Evolutionary conservation across 371 early-diverging fungal species (phyloP).

Genomic region (Mucor lusitanicus): DNA sequence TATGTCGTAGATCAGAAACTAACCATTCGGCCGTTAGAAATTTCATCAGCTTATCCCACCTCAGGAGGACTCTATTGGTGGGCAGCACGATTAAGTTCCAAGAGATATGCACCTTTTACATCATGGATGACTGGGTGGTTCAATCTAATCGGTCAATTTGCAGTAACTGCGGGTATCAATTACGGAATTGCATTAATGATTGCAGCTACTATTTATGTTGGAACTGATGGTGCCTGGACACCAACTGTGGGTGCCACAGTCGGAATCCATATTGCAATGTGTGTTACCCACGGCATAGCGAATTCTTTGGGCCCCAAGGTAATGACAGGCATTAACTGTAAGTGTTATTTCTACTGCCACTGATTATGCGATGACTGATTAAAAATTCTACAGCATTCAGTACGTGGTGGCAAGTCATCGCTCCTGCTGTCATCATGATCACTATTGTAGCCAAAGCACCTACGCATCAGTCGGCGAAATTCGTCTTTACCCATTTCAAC

Average conservation of each 20-base stretch:
- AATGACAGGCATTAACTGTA: slow-evolving; percentile 53
- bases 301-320: slow-evolving; percentile 53
- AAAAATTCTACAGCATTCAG: slow-evolving; percentile 21
- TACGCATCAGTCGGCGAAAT: slow-evolving; percentile 45
- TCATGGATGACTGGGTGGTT: slow-evolving; percentile 52
- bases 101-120: slow-evolving; percentile 33
- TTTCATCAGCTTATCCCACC: slow-evolving; percentile 68
- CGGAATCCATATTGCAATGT: slow-evolving; percentile 54
- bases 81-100: slow-evolving; percentile 46
- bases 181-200: slow-evolving; percentile 57
- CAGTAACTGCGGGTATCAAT: slow-evolving; percentile 55
- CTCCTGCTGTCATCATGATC: slow-evolving; percentile 34
- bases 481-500: slow-evolving; percentile 47
- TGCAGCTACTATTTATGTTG: slow-evolving; percentile 48
- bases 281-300: slow-evolving; percentile 55
- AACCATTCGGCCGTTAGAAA: slow-evolving; percentile 41
- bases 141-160: slow-evolving; percentile 47
- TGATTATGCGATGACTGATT: neutral
- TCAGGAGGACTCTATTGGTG: slow-evolving; percentile 73
- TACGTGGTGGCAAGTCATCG: slow-evolving; percentile 47
- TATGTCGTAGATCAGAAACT: neutral
- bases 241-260: slow-evolving; percentile 45
- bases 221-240: slow-evolving; percentile 41
- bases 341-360: slow-evolving; percentile 8
- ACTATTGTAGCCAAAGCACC: slow-evolving; percentile 39